phyloP scores from a whole-genome alignment of 169 alveolate species.

The Fabrea salina region DNA sequence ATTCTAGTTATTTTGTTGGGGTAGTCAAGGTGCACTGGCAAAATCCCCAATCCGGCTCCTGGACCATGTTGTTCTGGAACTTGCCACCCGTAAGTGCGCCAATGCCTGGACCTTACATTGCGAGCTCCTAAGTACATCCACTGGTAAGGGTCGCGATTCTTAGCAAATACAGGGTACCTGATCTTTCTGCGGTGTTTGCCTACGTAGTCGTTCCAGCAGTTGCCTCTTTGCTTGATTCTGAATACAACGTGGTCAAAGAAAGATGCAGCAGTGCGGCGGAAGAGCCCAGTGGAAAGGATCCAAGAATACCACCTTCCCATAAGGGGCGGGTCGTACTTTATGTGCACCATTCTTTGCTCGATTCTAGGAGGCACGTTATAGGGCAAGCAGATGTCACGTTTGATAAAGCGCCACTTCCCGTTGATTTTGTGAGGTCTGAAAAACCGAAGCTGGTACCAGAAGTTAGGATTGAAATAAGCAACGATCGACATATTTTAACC shows the following conservation, averaged over 20 bases:
- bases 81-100: conserved; percentile 15
- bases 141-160: conserved; percentile 24
- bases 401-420: conserved; percentile 30
- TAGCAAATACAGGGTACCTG: conserved; percentile 16
- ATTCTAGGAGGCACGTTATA: not conserved
- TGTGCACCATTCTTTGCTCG: conserved; percentile 15
- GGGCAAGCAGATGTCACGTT: conserved; percentile 30
- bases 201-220: not conserved
- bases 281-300: conserved; percentile 70
- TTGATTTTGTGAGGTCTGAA: conserved; percentile 34
- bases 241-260: conserved; percentile 73
- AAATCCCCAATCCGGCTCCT: not conserved
- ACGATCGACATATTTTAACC: conserved; percentile 23
- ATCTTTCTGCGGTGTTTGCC: not conserved
- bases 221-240: conserved; percentile 33
- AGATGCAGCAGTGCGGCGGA: conserved; percentile 51
- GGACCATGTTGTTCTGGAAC: conserved; percentile 32
- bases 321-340: conserved; percentile 20
- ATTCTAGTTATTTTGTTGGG: conserved; percentile 15
- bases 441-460: conserved; percentile 10
- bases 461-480: conserved; percentile 30
- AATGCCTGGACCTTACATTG: not conserved
- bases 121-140: not conserved
- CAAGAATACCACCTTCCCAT: conserved; percentile 57
- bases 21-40: not conserved